These are phyloP conservation scores for Fraxinus dipetala DNA, from an alignment of 305 asterid genomes.

Conservation along the genomic window DNA sequence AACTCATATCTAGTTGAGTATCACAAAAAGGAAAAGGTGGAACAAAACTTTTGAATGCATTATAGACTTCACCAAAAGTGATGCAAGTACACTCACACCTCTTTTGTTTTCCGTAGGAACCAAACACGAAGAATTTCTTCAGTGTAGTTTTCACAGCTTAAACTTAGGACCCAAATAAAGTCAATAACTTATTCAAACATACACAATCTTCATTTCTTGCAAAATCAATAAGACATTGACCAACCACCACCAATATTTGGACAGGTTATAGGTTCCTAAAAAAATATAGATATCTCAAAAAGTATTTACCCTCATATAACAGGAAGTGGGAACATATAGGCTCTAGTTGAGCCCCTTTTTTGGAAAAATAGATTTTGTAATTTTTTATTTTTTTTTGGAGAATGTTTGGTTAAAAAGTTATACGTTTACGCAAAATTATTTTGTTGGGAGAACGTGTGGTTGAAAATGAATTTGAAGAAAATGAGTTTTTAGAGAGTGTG, in stretches of 20 bases:
- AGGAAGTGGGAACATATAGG: not conserved
- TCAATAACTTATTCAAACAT: not conserved
- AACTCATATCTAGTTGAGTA: not conserved
- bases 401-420: not conserved
- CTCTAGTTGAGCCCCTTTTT: not conserved
- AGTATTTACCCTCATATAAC: not conserved
- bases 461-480: not conserved
- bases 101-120: not conserved
- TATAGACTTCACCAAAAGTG: not conserved
- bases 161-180: not conserved
- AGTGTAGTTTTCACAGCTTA: not conserved
- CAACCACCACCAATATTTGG: not conserved
- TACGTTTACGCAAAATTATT: not conserved
- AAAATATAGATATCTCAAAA: not conserved
- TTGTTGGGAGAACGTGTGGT: not conserved
- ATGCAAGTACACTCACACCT: not conserved
- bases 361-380: not conserved
- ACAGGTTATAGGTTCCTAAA: not conserved
- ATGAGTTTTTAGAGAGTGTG: not conserved
- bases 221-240: not conserved
- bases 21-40: not conserved
- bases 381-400: not conserved
- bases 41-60: not conserved
- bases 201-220: not conserved
- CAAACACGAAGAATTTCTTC: not conserved